Base-by-base conservation (phyloP, 2,329 filamentous ascomycete genomes). In the Xylariomycetidae sp. region DNA sequence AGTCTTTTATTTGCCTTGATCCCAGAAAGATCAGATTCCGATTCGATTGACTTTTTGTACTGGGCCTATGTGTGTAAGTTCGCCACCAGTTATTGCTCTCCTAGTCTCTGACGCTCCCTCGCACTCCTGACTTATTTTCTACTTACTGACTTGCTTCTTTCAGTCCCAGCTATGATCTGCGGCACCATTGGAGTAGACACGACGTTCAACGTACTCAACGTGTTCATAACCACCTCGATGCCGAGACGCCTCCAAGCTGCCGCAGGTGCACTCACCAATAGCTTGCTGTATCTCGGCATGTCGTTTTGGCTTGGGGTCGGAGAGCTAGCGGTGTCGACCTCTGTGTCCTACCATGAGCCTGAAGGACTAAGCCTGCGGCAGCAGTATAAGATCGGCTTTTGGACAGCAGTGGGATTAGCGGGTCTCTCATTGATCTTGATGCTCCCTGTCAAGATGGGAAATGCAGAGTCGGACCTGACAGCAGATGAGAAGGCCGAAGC, bases 21-120 rank as follows among this genome's bases (percentile, higher is more conserved):
- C 13, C 81, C 81, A 0, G 52, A 61, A 2, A 67, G 76, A 37
- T 68, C 67, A 3, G 70, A 74, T 10, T 25, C 39, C 6, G 43
- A 47, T 3, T 54, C 53, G 6, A 48, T 38, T 8, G 64, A 59
- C 4, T 67, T 64, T 9, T 63, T 65, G 27, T 82, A 83, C 64
- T 90, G 84, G 85, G 73, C 79, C 0, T 88, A 74, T 49, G 68
- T 85, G 15, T 86, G n/a, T n/a, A n/a, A n/a, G n/a, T n/a, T n/a
- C n/a, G n/a, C n/a, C n/a, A n/a, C n/a, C n/a, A n/a, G n/a, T n/a
- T n/a, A n/a, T n/a, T n/a, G n/a, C n/a, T n/a, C n/a, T n/a, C n/a
- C n/a, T n/a, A n/a, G n/a, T n/a, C n/a, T n/a, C n/a, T n/a, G n/a
- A n/a, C n/a, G n/a, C n/a, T n/a, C n/a, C n/a, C n/a, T n/a, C n/a